Base-by-base conservation (phyloP, 495 filamentous ascomycete genomes). In the Penicillium cinerascens region DNA sequence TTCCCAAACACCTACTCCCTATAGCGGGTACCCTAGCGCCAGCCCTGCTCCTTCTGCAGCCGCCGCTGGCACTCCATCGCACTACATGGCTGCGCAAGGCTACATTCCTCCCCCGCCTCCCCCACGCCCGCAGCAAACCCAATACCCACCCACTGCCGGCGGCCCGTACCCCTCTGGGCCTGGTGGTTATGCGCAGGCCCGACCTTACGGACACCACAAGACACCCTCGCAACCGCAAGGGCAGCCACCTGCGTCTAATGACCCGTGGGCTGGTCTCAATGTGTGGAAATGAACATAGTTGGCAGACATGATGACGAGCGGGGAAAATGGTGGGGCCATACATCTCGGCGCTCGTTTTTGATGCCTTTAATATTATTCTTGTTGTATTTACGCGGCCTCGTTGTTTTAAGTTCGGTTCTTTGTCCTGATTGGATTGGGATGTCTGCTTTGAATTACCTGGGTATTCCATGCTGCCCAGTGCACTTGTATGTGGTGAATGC, bases 51-150 rank as follows among this genome's bases (percentile, higher is more conserved):
- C 72, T 29, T 54, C 68, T 33, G 56, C 61, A 16, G 44, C 60
- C 15, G 56, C 45, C 21, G 49, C 43, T 23, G 29, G 52, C 21
- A 48, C 55, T 4, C 56, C 71, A 13, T 58, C 64, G 11, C 68
- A 73, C 37, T 75, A 70, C 52, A 76, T 92, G 56, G 27, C 63
- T 17, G 89, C 90, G 27, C 82, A 83, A 16, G 91, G 91, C 16
- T 97, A 95, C 66, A 82, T 96, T 35, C 92, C 92, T 1, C 92
- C 92, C 1, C 92, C 92, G 8, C 92, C 92, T 17, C 92, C 92
- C 0, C 88, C 87, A 3, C 88, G 86, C 11, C 89, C 89, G 8
- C 87, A 89, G 33, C 87, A 89, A 36, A 84, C 86, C 0, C 84
- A 80, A 16, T 90, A 91, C 57, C 83, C 85, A 44, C 79, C 69